Conservation (phyloP, 139 green algal genomes). For the Micractinium conductrix region DNA sequence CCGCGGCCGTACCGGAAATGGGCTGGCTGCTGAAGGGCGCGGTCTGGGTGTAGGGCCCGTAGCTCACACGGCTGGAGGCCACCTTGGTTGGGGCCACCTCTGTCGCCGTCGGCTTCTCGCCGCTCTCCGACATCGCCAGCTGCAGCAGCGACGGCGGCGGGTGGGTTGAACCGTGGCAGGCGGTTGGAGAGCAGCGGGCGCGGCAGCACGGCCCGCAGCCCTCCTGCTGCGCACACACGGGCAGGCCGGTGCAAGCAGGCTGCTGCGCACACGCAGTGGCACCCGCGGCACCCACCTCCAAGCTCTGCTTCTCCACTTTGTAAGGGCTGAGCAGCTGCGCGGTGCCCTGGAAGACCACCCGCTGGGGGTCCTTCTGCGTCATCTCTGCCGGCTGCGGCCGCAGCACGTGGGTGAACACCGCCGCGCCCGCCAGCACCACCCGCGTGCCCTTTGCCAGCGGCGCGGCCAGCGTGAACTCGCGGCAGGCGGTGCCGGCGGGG, state of each 20-base stretch:
- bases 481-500: constrained; percentile 54
- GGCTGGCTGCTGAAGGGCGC: constrained; percentile 27
- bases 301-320: constrained; percentile 58
- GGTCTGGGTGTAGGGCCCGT: constrained; percentile 60
- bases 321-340: constrained; percentile 75
- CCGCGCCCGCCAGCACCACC: constrained; percentile 34
- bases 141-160: no score
- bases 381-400: constrained; percentile 67
- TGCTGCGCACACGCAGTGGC: no score
- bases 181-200: no score
- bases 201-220: no score
- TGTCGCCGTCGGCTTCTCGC: no score
- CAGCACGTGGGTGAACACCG: constrained; percentile 61
- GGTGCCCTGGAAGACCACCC: constrained; percentile 69
- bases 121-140: no score
- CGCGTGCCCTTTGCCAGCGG: constrained; percentile 2
- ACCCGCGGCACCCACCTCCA: no score
- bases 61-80: no score
- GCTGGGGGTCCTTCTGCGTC: constrained; percentile 75
- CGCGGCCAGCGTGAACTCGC: constrained; percentile 37
- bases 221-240: no score
- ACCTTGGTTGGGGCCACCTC: no score
- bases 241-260: no score
- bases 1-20: constrained; percentile 44
- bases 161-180: no score